These are phyloP conservation scores for Neonectria hederae DNA, from an alignment of 2,329 filamentous ascomycete genomes.

Conservation along the genomic window DNA sequence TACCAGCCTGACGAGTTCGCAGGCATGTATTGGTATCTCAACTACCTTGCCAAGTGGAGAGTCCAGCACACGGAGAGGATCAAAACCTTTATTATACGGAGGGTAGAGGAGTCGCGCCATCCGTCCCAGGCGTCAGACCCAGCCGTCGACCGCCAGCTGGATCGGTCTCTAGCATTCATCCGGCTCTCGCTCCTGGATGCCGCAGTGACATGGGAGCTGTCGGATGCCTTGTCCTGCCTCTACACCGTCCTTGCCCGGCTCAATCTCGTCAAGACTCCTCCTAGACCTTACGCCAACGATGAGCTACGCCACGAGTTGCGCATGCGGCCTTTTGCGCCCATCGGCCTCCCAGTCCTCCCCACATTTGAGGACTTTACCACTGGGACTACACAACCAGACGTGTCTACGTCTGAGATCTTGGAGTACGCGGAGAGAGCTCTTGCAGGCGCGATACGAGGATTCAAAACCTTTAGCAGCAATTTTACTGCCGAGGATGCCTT, in stretches of 20 bases:
- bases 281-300: slow-evolving; percentile 73
- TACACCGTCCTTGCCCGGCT: slow-evolving; percentile 74
- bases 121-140: slow-evolving; percentile 29
- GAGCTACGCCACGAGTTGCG: slow-evolving; percentile 80
- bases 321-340: slow-evolving; percentile 81
- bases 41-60: slow-evolving; percentile 75
- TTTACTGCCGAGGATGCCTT: slow-evolving; percentile 63
- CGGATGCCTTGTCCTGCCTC: slow-evolving; percentile 66
- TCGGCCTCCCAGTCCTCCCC: slow-evolving; percentile 75
- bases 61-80: slow-evolving; percentile 78
- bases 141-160: slow-evolving; percentile 54
- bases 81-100: slow-evolving; percentile 67
- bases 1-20: slow-evolving; percentile 87
- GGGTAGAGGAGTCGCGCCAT: slow-evolving; percentile 44
- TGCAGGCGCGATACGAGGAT: slow-evolving; percentile 61
- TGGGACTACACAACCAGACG: slow-evolving; percentile 53
- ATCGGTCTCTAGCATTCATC: slow-evolving; percentile 63
- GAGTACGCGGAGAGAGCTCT: slow-evolving; percentile 57
- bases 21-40: slow-evolving; percentile 91
- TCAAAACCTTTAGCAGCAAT: slow-evolving; percentile 63
- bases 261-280: slow-evolving; percentile 59
- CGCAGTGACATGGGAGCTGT: slow-evolving; percentile 67
- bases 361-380: slow-evolving; percentile 67
- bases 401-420: slow-evolving; percentile 53
- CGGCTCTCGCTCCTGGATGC: slow-evolving; percentile 72